These are phyloP conservation scores for Catharanthus roseus DNA, from an alignment of 257 asterid species.

Conservation along the genomic window DNA sequence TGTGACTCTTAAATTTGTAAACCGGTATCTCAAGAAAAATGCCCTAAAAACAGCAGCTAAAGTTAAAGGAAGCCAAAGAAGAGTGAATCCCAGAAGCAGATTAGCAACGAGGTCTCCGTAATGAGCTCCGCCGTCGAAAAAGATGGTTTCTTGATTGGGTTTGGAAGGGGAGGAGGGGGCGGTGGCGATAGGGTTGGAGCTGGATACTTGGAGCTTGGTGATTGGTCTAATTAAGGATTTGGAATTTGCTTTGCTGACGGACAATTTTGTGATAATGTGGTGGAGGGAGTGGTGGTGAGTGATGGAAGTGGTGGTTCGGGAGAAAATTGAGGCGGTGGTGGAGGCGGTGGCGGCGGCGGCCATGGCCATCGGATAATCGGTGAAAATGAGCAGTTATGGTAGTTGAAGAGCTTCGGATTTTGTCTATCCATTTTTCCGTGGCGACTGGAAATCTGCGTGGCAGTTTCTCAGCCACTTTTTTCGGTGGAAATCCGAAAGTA, in stretches of 20 bases:
- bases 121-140: conserved; percentile 95
- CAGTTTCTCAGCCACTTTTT: conserved; percentile 22
- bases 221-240: conserved; percentile 29
- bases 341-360: conserved; percentile 34
- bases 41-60: conserved; percentile 83
- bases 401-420: conserved; percentile 17
- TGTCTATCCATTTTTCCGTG: conserved; percentile 18
- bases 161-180: conserved; percentile 30
- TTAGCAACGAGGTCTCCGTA: conserved; percentile 94
- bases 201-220: conserved; percentile 64
- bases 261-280: conserved; percentile 14
- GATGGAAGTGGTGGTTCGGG: conserved; percentile 29
- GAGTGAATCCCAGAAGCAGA: conserved; percentile 85
- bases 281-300: conserved; percentile 28
- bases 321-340: conserved; percentile 21
- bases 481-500: not conserved
- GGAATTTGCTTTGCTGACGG: conserved; percentile 28
- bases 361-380: conserved; percentile 29
- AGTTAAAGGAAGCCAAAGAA: conserved; percentile 81
- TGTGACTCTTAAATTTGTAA: conserved; percentile 73
- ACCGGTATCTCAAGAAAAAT: conserved; percentile 74
- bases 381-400: conserved; percentile 25
- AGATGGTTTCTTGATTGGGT: conserved; percentile 57
- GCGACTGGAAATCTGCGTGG: conserved; percentile 32
- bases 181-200: conserved; percentile 45